Conservation (phyloP, 2,329 filamentous ascomycete genomes). For the Diplodia scrobiculata region DNA sequence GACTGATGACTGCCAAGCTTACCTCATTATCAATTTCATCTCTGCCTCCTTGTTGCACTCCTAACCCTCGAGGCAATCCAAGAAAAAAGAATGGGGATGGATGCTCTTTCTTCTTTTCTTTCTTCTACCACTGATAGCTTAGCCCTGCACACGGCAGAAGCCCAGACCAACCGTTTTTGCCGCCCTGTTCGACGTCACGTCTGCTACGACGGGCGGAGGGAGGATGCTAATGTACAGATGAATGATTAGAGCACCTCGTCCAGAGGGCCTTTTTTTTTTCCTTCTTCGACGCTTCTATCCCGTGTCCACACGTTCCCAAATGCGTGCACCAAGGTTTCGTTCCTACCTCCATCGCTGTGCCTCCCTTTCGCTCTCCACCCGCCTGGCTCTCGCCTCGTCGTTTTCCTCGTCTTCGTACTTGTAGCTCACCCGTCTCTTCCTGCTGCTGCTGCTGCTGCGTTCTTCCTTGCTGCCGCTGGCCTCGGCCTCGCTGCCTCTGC, state of each 20-base stretch:
- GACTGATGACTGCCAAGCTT: background rate
- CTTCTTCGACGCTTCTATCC: background rate
- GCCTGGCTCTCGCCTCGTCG: slow-evolving; percentile 40
- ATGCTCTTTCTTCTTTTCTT: background rate
- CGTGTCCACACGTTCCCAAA: background rate
- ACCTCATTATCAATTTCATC: background rate
- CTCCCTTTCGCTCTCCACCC: slow-evolving; percentile 64
- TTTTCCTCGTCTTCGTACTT: slow-evolving; percentile 51
- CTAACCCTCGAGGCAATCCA: too few species aligned
- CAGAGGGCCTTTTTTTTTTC: background rate
- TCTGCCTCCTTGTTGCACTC: slow-evolving; percentile 2
- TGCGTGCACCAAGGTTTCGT: background rate
- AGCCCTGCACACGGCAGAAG: background rate
- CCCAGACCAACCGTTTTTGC: background rate
- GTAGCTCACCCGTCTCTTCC: slow-evolving; percentile 35
- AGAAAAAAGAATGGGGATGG: too few species aligned
- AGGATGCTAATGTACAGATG: background rate
- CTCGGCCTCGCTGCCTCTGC: slow-evolving; percentile 34
- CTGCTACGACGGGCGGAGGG: background rate
- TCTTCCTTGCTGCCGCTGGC: slow-evolving; percentile 53
- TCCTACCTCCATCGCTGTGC: slow-evolving; percentile 41
- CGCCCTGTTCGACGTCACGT: background rate
- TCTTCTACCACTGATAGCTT: background rate
- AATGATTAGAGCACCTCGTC: background rate
- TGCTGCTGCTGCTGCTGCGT: slow-evolving; percentile 58